Evolutionary conservation across 192 early-diverging fungal species (phyloP).

Genomic region (Chytriomyces sp.): DNA sequence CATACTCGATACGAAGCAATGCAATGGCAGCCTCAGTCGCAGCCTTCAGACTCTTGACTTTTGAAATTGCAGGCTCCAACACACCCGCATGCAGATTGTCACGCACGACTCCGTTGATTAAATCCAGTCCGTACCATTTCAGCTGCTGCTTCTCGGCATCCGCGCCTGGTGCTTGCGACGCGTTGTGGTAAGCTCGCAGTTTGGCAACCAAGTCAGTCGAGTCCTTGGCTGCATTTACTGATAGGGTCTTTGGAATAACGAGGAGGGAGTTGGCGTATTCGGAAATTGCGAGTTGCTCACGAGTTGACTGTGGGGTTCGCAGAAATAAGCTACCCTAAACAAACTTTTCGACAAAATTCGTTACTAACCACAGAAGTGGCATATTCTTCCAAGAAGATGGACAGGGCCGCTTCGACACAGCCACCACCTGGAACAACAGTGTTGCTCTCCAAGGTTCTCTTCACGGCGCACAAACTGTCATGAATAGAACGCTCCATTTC

Average conservation of each 20-base stretch:
- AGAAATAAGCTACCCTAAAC: no score
- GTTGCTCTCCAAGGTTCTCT: slow-evolving; percentile 94
- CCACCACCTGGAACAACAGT: slow-evolving; percentile 97
- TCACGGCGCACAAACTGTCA: slow-evolving; percentile 93
- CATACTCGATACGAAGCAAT: slow-evolving; percentile 90
- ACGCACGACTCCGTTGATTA: slow-evolving; percentile 89
- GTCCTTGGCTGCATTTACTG: slow-evolving; percentile 98
- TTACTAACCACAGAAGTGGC: slow-evolving; percentile 84
- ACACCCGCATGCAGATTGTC: slow-evolving; percentile 95
- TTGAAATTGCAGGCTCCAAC: slow-evolving; percentile 96
- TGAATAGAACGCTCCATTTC: slow-evolving; percentile 99
- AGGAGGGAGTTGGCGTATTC: slow-evolving; percentile 96
- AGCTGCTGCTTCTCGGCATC: slow-evolving; percentile 76
- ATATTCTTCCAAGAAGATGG: slow-evolving; percentile 98
- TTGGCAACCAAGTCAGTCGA: slow-evolving; percentile 96
- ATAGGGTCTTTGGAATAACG: slow-evolving; percentile 95
- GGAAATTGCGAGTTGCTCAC: slow-evolving; percentile 97
- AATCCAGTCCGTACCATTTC: slow-evolving; percentile 90
- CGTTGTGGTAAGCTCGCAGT: slow-evolving; percentile 94
- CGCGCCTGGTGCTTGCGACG: slow-evolving; percentile 75
- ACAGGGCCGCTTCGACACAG: slow-evolving; percentile 91
- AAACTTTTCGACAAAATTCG: background rate
- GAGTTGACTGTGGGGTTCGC: slow-evolving; percentile 69
- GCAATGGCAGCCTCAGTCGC: slow-evolving; percentile 99
- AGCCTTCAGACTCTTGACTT: slow-evolving; percentile 95